Conservation (phyloP, 164 flowering plant genomes). For the Berberis thunbergii region DNA sequence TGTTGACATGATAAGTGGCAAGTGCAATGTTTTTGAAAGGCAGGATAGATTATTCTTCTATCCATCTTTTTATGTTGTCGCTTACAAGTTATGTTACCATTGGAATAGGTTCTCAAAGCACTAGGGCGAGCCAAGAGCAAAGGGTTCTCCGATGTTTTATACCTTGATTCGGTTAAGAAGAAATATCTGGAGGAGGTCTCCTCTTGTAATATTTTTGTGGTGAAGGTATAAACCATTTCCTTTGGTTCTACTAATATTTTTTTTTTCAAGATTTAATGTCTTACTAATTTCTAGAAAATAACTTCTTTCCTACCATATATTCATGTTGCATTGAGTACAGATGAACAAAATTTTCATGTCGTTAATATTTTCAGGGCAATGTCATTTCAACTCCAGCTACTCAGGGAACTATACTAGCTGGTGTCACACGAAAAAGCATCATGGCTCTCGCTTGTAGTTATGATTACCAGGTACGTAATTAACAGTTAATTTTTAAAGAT, state of each 20-base stretch:
- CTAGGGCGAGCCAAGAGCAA: conserved; percentile 34
- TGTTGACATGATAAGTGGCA: neutral
- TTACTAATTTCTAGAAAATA: neutral
- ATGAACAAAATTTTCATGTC: neutral
- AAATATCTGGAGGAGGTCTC: conserved; percentile 60
- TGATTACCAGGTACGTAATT: neutral
- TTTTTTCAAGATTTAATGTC: no score
- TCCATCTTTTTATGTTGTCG: neutral
- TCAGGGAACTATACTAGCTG: conserved; percentile 3
- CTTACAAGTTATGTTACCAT: neutral
- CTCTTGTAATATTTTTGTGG: conserved; percentile 57
- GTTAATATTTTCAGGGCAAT: conserved; percentile 36
- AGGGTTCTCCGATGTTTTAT: conserved; percentile 68
- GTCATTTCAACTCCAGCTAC: conserved; percentile 36
- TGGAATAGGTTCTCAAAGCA: conserved; percentile 43
- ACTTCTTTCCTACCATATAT: neutral
- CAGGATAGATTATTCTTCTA: neutral
- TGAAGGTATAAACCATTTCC: conserved; percentile 36
- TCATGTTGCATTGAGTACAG: neutral
- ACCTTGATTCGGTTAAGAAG: conserved; percentile 46
- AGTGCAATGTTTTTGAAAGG: neutral
- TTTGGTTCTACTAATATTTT: neutral
- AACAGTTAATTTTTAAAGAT: neutral
- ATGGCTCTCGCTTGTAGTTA: neutral
- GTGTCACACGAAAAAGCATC: conserved; percentile 1